Conservation (phyloP, 306 rosid genomes). For the Acmispon strigosus region DNA sequence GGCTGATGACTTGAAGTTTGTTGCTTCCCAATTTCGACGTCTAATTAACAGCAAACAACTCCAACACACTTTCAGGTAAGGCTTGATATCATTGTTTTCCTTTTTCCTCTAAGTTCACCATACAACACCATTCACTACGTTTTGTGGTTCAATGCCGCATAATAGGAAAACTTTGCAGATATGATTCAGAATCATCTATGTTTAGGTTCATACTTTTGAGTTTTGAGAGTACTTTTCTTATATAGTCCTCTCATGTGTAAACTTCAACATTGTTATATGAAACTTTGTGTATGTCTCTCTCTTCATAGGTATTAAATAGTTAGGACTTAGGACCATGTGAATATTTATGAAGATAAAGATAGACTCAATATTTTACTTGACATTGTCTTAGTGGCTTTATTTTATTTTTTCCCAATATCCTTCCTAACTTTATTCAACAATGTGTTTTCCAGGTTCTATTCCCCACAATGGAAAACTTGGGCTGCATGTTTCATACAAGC, state of each 20-base stretch:
- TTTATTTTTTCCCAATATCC: no score
- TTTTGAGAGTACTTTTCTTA: no score
- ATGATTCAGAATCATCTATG: no score
- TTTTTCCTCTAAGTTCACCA: neutral
- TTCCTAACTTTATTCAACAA: neutral
- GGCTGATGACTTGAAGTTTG: constrained; percentile 64
- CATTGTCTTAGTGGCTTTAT: no score
- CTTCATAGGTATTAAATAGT: neutral
- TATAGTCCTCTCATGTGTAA: no score
- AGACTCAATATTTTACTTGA: no score
- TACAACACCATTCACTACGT: neutral
- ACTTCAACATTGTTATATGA: no score
- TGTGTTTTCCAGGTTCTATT: neutral
- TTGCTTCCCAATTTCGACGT: constrained; percentile 59
- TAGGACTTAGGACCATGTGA: no score
- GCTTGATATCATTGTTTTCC: neutral
- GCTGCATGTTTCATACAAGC: no score
- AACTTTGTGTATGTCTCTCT: no score
- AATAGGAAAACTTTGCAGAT: no score
- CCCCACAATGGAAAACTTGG: no score
- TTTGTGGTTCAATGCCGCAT: neutral
- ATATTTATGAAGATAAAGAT: neutral
- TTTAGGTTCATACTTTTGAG: neutral
- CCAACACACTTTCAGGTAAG: constrained; percentile 64
- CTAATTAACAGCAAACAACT: constrained; percentile 48